Base-by-base conservation (phyloP, 179 eudicot species). In the Silene noctiflora region DNA sequence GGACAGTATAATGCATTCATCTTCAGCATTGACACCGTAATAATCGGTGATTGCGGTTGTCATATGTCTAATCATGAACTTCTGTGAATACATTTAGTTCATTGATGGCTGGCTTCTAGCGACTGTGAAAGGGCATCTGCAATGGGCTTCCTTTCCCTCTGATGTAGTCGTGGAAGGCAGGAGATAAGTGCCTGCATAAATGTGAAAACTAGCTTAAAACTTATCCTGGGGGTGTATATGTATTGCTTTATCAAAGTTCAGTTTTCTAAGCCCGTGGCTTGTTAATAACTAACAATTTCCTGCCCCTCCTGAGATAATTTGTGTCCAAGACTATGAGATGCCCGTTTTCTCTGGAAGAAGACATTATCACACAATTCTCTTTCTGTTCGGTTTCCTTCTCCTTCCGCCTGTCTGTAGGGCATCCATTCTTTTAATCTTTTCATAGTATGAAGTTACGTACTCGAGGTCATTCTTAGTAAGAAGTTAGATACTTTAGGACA, bases 71-170 rank as follows among this genome's bases (percentile, higher is more conserved):
- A 11, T 46, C 4, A 46, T 46, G 16, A 46, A 9, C 14, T 46
- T 66, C 69, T 66, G 27, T 8, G 69, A 29, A 13, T 65, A 20
- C 20, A 17, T 42, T 16, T 66, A 31, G n/a, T 19, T 66, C 21
- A 66, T 17, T 66, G 44, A 0, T 31, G 46, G 69, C 69, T 66
- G 48, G 19, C 48, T 6, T 33, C 20, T 14, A 33, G 69, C 20
- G 19, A 17, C 13, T 33, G 44, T 46, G 69, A 17, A 66, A 66
- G 11, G 69, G 20, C 33, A 66, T 31, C 21, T 66, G 44, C 21
- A 6, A 17, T 66, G 46, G 44, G 44, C 9, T 66, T 42, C 69
- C 65, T 61, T 66, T 66, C 19, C 69, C 69, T 29, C 69, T 33
- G 44, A 66, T 6, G 69, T 66, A 33, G 6, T 42, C 9, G 21